Evolutionary conservation across 2,329 filamentous ascomycete genomes (phyloP), one percentile per base, ranked within the genome.

Genomic region (Sclerotiophoma versabilis): DNA sequence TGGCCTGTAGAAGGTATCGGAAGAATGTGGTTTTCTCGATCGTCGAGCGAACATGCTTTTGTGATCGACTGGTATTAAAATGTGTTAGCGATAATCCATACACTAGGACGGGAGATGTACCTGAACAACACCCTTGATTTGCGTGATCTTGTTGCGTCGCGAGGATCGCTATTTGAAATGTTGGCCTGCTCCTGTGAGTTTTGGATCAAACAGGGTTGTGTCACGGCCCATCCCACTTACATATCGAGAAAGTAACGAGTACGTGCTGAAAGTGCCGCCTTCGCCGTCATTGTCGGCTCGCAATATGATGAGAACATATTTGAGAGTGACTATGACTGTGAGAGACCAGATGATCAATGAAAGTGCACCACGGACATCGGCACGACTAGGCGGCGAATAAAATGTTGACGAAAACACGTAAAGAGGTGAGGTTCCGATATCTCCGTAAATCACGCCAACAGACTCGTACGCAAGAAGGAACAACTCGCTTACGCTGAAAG

Each of bases 341-440:
- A 90, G 74, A 0, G 86, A 84, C 87, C 87, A 90, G 39, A 90
- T 84, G 56, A 90, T 84, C 37, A 90, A 80, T 2, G 87, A 90
- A 1, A 90, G 75, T 0, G 84, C 86, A 39, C 87, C 85, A 37
- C 89, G 77, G 3, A 90, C 77, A 60, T 88, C 84, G 15, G 83
- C 78, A 62, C 83, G 81, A 9, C 75, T 78, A 17, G 80, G 74
- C 2, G 76, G 73, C 14, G 60, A 54, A 17, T 79, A 76, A 65
- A 90, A 90, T 0, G 86, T 88, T n/a, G 84, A 87, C n/a, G 86
- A 89, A 71, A 79, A 90, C 20, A 90, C 87, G 63, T 90, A 90
- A 15, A 90, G 82, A 14, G 86, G 87, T 55, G 82, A 85, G 3
- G 78, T 85, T 52, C 87, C 87, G 63, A 89, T 88, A 59, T 90